Evolutionary conservation across 306 rosid genomes (phyloP), one percentile per base, ranked within the genome.

Genomic region (Crotalaria pallida): DNA sequence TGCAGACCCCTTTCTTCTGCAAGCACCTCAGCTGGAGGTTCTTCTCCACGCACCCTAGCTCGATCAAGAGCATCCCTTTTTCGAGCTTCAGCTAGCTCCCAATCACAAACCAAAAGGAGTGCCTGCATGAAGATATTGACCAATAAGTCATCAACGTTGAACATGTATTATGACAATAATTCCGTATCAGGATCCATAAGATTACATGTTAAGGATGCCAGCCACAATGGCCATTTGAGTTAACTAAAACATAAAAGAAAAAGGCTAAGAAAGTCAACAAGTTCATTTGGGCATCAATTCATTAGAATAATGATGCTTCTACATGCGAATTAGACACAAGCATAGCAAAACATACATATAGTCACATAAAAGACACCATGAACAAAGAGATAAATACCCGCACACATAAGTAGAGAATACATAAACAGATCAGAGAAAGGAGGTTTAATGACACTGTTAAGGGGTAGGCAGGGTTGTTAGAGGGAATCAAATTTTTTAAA

Each of bases 1-100:
- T 94, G 99, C 82, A 94, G 18, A 63, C 99, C 99, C 82, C 99
- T 90, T 80, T 90, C 96, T 84, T 94, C 97, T 36, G 98, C 98
- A 75, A 88, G 98, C 85, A 94, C 82, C 84, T 91, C 96, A 17
- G 91, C 87, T 40, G 97, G 96, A 57, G 97, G 97, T 77, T 87
- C 89, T 83, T 94, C 96, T 71, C 99, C 99, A 41, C 97, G 95
- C 58, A 94, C 98, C 86, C 92, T 85, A 66, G 99, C 99, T 72
- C 99, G 92, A 80, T 88, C 97, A 66, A 91, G 67, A 19, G 91
- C 96, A 78, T 94, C 98, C 76, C 87, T 94, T 69, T 87, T 94
- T 26, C 80, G 88, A 78, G 95, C 96, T 86, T 88, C 98, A 76
- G 92, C 90, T 70, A 94, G 87, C 69, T 94, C 99, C 99, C 95